Evolutionary conservation across 2,329 filamentous ascomycete genomes (phyloP).

Genomic region (Alternaria arborescens): DNA sequence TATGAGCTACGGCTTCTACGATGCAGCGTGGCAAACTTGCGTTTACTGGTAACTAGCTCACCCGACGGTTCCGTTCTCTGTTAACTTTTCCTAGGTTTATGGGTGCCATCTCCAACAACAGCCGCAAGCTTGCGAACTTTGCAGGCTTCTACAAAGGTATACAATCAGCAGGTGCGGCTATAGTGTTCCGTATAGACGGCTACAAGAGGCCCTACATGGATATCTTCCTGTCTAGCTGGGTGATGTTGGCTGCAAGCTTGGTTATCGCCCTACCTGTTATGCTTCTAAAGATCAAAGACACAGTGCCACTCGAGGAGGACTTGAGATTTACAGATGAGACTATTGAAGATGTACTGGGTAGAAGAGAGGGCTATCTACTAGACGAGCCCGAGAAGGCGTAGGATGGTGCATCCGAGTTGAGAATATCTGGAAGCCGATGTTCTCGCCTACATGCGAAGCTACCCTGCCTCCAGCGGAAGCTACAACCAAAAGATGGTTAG

Average conservation of each 20-base stretch:
- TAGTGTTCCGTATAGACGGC: constrained; percentile 74
- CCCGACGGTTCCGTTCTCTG: neutral
- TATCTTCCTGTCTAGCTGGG: constrained; percentile 80
- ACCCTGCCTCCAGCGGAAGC: neutral
- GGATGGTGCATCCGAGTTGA: neutral
- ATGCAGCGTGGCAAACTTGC: constrained; percentile 85
- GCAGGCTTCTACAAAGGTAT: constrained; percentile 88
- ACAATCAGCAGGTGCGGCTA: constrained; percentile 80
- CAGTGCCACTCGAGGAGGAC: constrained; percentile 71
- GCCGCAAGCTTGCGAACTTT: constrained; percentile 86
- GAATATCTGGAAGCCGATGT: neutral
- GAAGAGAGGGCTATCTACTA: neutral
- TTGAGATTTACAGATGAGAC: constrained; percentile 85
- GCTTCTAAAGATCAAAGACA: constrained; percentile 77
- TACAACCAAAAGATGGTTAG: neutral
- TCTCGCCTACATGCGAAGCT: neutral
- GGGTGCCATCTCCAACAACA: constrained; percentile 88
- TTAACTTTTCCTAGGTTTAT: constrained; percentile 70
- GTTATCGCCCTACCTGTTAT: constrained; percentile 80
- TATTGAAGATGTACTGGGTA: constrained; percentile 20
- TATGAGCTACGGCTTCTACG: constrained; percentile 86
- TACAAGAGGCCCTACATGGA: constrained; percentile 66
- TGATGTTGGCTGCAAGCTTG: constrained; percentile 72
- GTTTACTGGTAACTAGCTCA: constrained; percentile 75
- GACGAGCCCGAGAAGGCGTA: neutral